phyloP scores from a whole-genome alignment of 2,329 filamentous ascomycete genomes.

The Elsinoe fawcettii region DNA sequence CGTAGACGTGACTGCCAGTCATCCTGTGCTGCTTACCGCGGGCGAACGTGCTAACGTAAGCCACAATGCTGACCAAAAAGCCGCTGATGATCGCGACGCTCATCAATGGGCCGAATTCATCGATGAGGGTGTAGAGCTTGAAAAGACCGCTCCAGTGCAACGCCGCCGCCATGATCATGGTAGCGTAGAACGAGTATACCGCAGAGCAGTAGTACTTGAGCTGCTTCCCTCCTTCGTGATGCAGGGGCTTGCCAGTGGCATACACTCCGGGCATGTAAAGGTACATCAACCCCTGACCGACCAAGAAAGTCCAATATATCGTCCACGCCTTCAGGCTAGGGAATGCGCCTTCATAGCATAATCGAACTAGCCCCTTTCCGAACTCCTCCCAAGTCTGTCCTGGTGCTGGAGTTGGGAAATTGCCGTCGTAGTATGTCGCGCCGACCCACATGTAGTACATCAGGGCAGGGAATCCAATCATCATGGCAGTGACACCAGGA shows the following conservation, averaged over 20 bases:
- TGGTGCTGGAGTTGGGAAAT: conserved; percentile 58
- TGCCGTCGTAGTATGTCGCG: conserved; percentile 82
- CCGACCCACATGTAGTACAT: conserved; percentile 99
- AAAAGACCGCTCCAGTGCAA: conserved; percentile 81
- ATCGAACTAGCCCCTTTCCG: conserved; percentile 56
- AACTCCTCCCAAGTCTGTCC: conserved; percentile 63
- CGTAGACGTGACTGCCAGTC: conserved; percentile 73
- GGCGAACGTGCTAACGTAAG: conserved; percentile 74
- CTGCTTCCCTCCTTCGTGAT: conserved; percentile 74
- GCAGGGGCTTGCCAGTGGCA: conserved; percentile 78
- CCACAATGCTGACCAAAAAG: conserved; percentile 71
- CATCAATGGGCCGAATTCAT: conserved; percentile 90
- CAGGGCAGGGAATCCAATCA: conserved; percentile 83
- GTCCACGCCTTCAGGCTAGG: conserved; percentile 75
- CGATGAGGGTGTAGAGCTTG: conserved; percentile 82
- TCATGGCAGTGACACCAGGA: conserved; percentile 70
- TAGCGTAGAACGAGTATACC: conserved; percentile 78
- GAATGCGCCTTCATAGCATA: conserved; percentile 78
- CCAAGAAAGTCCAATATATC: conserved; percentile 91
- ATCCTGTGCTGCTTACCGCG: conserved; percentile 85
- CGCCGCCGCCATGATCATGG: conserved; percentile 59
- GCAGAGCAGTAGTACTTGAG: conserved; percentile 92
- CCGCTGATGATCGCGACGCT: conserved; percentile 89
- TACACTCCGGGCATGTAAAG: conserved; percentile 79
- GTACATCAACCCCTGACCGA: conserved; percentile 78